Conservation (phyloP, 441 rosid species). For the Gossypium lobatum region DNA sequence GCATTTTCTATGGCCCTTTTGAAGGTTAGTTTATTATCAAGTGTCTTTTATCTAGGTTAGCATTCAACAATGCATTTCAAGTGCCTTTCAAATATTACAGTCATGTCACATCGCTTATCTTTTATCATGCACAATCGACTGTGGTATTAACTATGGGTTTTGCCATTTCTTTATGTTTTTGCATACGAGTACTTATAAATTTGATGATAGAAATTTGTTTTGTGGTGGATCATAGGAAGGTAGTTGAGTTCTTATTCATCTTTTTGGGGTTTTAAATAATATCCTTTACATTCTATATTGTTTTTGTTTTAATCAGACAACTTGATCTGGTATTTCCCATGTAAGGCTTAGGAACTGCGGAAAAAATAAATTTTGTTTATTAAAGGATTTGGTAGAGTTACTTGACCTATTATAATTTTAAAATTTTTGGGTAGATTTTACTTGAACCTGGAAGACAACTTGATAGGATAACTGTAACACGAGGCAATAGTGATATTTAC, state of each 20-base stretch:
- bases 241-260: background rate
- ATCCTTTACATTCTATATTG: background rate
- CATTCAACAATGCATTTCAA: background rate
- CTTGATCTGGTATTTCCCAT: background rate
- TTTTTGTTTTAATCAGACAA: background rate
- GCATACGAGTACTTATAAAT: background rate
- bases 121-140: background rate
- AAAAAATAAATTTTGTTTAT: background rate
- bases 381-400: background rate
- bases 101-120: background rate
- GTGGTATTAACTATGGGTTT: background rate
- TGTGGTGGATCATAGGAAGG: background rate
- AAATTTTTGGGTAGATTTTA: background rate
- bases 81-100: background rate
- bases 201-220: background rate
- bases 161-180: background rate
- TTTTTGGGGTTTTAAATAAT: background rate
- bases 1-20: constrained; percentile 77
- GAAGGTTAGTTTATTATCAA: constrained; percentile 50
- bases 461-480: background rate
- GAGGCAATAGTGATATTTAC: background rate
- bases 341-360: background rate
- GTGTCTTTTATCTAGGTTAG: too few relatives aligned
- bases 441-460: background rate
- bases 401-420: background rate